These are phyloP conservation scores for Lentinus brumalis DNA, from an alignment of 768 basidiomycete species.

Conservation along the genomic window DNA sequence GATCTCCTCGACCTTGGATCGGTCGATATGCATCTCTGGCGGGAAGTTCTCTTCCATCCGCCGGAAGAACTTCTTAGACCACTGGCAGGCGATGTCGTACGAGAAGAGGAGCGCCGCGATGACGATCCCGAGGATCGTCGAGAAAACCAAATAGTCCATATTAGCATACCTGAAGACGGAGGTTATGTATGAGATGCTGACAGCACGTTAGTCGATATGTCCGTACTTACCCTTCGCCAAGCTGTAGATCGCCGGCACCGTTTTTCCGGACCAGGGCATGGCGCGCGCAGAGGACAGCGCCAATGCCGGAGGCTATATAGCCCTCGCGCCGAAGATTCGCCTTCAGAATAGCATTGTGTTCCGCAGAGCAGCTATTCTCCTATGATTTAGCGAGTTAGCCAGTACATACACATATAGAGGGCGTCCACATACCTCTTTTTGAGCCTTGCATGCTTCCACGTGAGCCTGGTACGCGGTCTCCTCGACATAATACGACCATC, in stretches of 20 bases:
- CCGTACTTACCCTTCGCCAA: conserved; percentile 29
- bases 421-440: conserved; percentile 22
- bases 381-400: not conserved
- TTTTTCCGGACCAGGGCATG: conserved; percentile 24
- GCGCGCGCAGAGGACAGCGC: conserved; percentile 21
- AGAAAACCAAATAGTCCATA: conserved; percentile 25
- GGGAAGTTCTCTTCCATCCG: conserved; percentile 19
- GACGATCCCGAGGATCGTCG: not conserved
- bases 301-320: conserved; percentile 22
- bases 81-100: conserved; percentile 31
- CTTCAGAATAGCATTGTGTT: conserved; percentile 18
- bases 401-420: no score
- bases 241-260: conserved; percentile 28
- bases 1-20: not conserved
- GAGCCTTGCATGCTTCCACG: conserved; percentile 4
- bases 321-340: conserved; percentile 2
- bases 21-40: not conserved
- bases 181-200: not conserved
- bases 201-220: no score
- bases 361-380: not conserved
- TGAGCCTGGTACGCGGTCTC: conserved; percentile 19
- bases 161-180: conserved; percentile 19
- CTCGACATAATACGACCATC: conserved; percentile 32
- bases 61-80: conserved; percentile 25
- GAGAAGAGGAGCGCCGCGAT: conserved; percentile 5